Conservation (phyloP, 1,284 basidiomycete species). For the Entoloma clypeatum region DNA sequence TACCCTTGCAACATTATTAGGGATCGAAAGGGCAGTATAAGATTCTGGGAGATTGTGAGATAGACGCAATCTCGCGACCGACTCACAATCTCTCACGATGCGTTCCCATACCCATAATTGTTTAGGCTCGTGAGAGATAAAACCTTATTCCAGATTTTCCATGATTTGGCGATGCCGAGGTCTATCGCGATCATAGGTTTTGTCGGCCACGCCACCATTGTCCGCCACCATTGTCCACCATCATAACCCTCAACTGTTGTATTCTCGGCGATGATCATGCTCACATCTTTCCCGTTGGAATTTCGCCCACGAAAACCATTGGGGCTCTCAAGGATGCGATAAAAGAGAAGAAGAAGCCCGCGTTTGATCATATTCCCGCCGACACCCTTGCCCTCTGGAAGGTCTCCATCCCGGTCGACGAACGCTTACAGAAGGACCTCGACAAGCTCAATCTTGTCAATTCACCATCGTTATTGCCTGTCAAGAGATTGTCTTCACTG, state of each 20-base stretch:
- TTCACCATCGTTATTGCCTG: slow-evolving; percentile 1
- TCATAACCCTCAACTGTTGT: slow-evolving; percentile 8
- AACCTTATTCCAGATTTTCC: too few species aligned
- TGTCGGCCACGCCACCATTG: neutral
- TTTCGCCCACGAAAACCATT: slow-evolving; percentile 2
- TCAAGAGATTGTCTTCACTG: slow-evolving; percentile 1
- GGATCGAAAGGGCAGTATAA: too few species aligned
- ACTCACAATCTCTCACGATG: too few species aligned
- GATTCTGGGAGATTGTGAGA: too few species aligned
- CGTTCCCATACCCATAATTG: too few species aligned
- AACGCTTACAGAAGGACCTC: slow-evolving; percentile 3
- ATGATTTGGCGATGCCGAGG: too few species aligned
- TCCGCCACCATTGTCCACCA: too few species aligned
- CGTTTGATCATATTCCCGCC: slow-evolving; percentile 6
- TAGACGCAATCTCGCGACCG: too few species aligned
- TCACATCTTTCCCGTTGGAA: slow-evolving; percentile 4
- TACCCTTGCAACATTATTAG: too few species aligned
- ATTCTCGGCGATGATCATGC: slow-evolving; percentile 1
- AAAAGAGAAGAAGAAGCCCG: slow-evolving; percentile 4
- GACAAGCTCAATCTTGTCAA: neutral
- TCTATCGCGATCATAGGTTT: too few species aligned
- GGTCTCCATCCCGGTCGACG: slow-evolving; percentile 8
- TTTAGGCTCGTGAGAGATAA: too few species aligned
- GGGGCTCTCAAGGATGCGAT: slow-evolving; percentile 8
- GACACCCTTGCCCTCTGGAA: slow-evolving; percentile 8